Conservation (phyloP, 768 basidiomycete species). For the Termitomyces sp. region DNA sequence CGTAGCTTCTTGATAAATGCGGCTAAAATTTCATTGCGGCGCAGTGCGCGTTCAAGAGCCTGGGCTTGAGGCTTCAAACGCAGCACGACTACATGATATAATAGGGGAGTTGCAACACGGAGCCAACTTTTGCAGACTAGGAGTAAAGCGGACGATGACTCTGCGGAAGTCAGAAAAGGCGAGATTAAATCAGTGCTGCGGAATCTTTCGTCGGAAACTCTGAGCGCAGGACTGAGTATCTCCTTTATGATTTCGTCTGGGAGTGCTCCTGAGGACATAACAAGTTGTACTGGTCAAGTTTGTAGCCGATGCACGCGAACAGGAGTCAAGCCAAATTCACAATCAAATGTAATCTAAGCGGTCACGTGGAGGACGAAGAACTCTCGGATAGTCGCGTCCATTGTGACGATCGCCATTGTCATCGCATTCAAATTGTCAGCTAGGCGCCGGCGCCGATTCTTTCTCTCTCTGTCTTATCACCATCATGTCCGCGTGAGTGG, state of each 20-base stretch:
- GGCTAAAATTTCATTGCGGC: constrained; percentile 16
- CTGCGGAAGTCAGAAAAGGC: neutral
- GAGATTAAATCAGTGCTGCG: neutral
- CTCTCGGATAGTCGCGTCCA: neutral
- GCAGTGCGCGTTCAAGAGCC: constrained; percentile 17
- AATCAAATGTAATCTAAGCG: neutral
- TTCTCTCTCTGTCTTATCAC: neutral
- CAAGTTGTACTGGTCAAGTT: neutral
- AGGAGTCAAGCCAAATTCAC: neutral
- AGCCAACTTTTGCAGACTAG: constrained; percentile 24
- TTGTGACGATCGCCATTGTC: constrained; percentile 2
- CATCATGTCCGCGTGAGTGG: constrained; percentile 6
- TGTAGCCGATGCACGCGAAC: neutral
- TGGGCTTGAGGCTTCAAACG: constrained; percentile 21
- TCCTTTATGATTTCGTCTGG: constrained; percentile 12
- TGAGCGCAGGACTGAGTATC: constrained; percentile 8
- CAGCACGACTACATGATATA: constrained; percentile 23
- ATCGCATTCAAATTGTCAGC: neutral
- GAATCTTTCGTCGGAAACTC: constrained; percentile 8
- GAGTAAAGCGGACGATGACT: constrained; percentile 7
- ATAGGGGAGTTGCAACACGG: constrained; percentile 20
- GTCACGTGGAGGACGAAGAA: constrained; percentile 1
- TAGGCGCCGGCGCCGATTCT: neutral
- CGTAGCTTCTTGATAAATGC: constrained; percentile 22
- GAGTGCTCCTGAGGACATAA: neutral